Percentiles rank a stretch among this genome's conserved stretches.
phyloP scores from a whole-genome alignment of 2,329 filamentous ascomycete genomes.

The Colletotrichum destructivum region DNA sequence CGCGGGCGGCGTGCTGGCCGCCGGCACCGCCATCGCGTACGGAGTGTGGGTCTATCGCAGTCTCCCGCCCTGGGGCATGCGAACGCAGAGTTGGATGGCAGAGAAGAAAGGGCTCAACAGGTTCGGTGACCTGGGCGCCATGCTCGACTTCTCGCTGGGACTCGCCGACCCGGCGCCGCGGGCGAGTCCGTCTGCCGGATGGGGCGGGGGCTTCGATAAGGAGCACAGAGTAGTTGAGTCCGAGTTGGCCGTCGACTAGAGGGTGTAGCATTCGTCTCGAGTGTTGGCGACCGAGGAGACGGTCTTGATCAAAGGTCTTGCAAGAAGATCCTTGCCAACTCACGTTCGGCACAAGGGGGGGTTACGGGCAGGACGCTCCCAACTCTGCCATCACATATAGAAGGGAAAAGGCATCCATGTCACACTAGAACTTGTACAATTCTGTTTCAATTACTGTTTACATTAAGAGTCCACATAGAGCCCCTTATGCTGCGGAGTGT shows the following conservation, averaged over 20 bases:
- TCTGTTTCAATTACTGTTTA: slow-evolving; percentile 19
- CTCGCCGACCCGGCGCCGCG: slow-evolving; percentile 22
- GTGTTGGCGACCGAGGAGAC: not conserved
- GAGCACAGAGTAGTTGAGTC: slow-evolving; percentile 41
- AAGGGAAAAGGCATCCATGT: slow-evolving; percentile 3
- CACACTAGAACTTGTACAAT: slow-evolving; percentile 21
- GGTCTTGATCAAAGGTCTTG: not conserved
- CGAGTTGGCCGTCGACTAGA: slow-evolving; percentile 38
- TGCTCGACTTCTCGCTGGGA: slow-evolving; percentile 53
- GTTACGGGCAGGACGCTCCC: not conserved
- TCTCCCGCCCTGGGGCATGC: slow-evolving; percentile 62
- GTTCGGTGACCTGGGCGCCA: slow-evolving; percentile 64
- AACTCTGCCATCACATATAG: not conserved
- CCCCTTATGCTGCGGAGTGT: slow-evolving; percentile 22
- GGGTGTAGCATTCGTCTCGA: not conserved
- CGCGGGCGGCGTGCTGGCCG: slow-evolving; percentile 52
- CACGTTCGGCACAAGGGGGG: too few relatives aligned
- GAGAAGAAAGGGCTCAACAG: slow-evolving; percentile 53
- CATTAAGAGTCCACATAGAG: not conserved
- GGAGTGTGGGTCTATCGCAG: slow-evolving; percentile 57
- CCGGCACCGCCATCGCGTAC: slow-evolving; percentile 57
- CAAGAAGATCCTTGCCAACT: not conserved
- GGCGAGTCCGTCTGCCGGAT: slow-evolving; percentile 25
- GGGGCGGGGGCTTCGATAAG: slow-evolving; percentile 20
- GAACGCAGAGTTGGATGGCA: slow-evolving; percentile 60